These are phyloP conservation scores for Hortiboletus campestris DNA, from an alignment of 768 basidiomycete species.

Conservation along the genomic window DNA sequence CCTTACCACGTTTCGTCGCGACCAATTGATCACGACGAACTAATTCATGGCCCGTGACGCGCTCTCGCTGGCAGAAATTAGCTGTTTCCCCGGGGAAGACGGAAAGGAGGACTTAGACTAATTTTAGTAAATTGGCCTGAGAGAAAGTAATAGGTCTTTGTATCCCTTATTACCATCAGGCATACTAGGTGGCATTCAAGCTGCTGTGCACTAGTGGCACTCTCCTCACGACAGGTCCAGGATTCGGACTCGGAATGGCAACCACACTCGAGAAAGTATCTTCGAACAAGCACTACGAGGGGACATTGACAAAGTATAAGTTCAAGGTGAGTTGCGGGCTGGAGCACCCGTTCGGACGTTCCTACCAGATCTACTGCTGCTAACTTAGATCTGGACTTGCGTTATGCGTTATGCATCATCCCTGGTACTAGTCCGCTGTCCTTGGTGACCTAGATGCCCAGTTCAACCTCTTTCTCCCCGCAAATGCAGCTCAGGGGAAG, in stretches of 20 bases:
- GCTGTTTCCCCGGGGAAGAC: not conserved
- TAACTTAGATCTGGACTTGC: not conserved
- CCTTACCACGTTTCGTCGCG: not conserved
- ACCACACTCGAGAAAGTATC: constrained; percentile 63
- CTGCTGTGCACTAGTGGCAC: not conserved
- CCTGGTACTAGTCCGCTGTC: constrained; percentile 53
- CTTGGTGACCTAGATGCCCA: constrained; percentile 68
- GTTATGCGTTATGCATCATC: not conserved
- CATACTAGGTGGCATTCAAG: not conserved
- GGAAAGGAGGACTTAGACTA: not conserved
- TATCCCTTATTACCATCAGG: constrained; percentile 2
- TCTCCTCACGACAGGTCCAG: not conserved
- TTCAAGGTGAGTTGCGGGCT: constrained; percentile 54
- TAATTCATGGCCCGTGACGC: not conserved
- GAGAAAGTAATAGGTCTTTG: not conserved
- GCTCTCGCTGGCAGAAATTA: not conserved
- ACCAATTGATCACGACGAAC: not conserved
- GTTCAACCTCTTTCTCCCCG: constrained; percentile 90
- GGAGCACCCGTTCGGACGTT: not conserved
- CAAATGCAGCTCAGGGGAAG: constrained; percentile 51
- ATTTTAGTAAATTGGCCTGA: not conserved
- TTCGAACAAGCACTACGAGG: constrained; percentile 76
- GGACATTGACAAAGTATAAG: constrained; percentile 82
- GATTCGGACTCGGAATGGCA: constrained; percentile 10
- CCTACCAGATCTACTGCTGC: not conserved